These are phyloP conservation scores for Dentipellis fragilis DNA, from an alignment of 768 basidiomycete species.

Conservation along the genomic window DNA sequence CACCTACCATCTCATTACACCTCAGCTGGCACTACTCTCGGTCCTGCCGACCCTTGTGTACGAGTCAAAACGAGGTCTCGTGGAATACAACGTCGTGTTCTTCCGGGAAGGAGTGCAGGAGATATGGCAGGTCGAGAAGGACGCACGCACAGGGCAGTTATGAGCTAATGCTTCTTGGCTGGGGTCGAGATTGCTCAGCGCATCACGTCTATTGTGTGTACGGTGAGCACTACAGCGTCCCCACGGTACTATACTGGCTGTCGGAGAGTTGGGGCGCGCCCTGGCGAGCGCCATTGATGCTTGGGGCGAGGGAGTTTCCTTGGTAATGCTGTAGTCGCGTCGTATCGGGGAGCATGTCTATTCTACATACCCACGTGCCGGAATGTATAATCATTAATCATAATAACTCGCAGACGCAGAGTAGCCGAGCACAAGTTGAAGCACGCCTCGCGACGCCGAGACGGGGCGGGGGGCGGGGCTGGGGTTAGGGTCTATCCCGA, in stretches of 20 bases:
- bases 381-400: not conserved
- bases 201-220: no score
- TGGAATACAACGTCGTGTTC: constrained; percentile 84
- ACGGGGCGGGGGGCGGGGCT: not conserved
- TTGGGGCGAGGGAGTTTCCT: no score
- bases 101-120: constrained; percentile 78
- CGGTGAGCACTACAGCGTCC: no score
- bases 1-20: constrained; percentile 75
- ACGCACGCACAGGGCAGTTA: constrained; percentile 20
- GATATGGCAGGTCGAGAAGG: constrained; percentile 68
- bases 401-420: no score
- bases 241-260: no score
- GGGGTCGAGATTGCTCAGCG: no score
- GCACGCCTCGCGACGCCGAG: no score
- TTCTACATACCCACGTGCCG: not conserved
- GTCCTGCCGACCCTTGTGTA: constrained; percentile 65
- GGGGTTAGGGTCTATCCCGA: not conserved
- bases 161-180: no score
- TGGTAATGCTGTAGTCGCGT: not conserved
- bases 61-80: constrained; percentile 60
- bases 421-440: not conserved
- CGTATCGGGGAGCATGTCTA: not conserved
- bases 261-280: no score
- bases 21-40: constrained; percentile 59
- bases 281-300: no score